Conservation (phyloP, 768 basidiomycete genomes). For the Suillus americanus region DNA sequence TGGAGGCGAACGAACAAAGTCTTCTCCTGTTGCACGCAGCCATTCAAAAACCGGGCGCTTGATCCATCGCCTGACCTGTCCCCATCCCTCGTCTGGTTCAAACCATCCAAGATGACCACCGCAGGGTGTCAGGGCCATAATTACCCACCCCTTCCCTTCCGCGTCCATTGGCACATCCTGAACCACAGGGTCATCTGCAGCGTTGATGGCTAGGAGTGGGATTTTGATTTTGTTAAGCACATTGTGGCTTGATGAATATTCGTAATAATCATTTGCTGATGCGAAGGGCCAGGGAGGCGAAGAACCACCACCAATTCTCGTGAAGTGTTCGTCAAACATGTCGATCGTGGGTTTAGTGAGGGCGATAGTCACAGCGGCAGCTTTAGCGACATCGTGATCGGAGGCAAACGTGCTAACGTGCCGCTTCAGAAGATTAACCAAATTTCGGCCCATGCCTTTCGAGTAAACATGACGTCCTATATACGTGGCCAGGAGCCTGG, state of each 20-base stretch:
- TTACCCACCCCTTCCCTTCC: conserved; percentile 51
- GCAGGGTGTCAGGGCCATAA: conserved; percentile 57
- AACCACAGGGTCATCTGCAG: conserved; percentile 78
- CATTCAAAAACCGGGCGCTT: conserved; percentile 73
- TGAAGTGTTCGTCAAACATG: conserved; percentile 62
- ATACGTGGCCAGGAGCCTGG: conserved; percentile 55
- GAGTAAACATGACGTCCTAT: conserved; percentile 69
- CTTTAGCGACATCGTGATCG: conserved; percentile 49
- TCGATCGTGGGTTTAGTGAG: conserved; percentile 55
- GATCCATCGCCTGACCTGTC: conserved; percentile 54
- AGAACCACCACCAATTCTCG: conserved; percentile 69
- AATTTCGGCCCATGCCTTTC: conserved; percentile 75
- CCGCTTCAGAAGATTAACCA: conserved; percentile 54
- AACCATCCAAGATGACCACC: conserved; percentile 90
- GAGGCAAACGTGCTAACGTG: conserved; percentile 51
- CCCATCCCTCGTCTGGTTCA: conserved; percentile 42
- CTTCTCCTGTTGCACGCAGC: conserved; percentile 58
- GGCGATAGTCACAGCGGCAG: conserved; percentile 42
- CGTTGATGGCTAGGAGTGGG: conserved; percentile 74
- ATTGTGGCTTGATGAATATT: conserved; percentile 58
- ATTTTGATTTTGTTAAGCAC: conserved; percentile 59
- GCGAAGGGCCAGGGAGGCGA: conserved; percentile 53
- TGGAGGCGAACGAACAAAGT: conserved; percentile 39
- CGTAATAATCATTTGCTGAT: conserved; percentile 46
- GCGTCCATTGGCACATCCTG: conserved; percentile 58